Evolutionary conservation across 352 stramenopile species (phyloP).

Genomic region (Thalassiosira oceanica): DNA sequence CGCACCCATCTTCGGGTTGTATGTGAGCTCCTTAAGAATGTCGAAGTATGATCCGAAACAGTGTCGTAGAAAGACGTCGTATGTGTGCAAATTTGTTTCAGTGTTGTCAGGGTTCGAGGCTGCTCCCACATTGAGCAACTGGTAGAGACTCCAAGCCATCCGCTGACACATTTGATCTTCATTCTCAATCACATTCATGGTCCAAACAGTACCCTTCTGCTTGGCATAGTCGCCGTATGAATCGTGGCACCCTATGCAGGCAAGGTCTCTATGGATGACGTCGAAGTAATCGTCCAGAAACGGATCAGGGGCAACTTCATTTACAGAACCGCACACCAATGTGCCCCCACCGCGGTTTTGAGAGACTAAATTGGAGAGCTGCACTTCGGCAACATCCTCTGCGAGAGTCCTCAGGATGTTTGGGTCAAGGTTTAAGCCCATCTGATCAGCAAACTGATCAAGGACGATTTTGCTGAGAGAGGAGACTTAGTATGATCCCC

Average conservation of each 20-base stretch:
- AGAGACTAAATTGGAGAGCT: slow-evolving; percentile 8
- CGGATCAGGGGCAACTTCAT: slow-evolving; percentile 41
- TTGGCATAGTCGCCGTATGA: slow-evolving; percentile 4
- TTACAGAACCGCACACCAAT: slow-evolving; percentile 40
- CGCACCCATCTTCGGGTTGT: not conserved
- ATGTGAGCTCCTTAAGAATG: slow-evolving; percentile 58
- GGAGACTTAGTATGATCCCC: too few species aligned
- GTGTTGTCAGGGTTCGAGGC: slow-evolving; percentile 32
- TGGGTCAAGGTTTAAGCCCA: slow-evolving; percentile 32
- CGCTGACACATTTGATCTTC: slow-evolving; percentile 55
- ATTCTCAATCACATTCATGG: slow-evolving; percentile 22
- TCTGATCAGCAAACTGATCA: slow-evolving; percentile 41
- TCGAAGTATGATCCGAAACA: slow-evolving; percentile 74
- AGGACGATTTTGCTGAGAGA: slow-evolving; percentile 44
- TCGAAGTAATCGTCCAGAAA: slow-evolving; percentile 21
- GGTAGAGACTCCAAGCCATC: slow-evolving; percentile 31
- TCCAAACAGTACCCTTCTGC: slow-evolving; percentile 52
- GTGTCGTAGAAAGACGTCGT: slow-evolving; percentile 74
- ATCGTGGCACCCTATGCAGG: slow-evolving; percentile 5
- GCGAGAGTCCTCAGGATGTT: slow-evolving; percentile 10
- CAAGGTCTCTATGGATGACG: not conserved
- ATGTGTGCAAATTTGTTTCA: slow-evolving; percentile 58
- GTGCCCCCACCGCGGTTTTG: slow-evolving; percentile 2
- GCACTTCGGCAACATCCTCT: not conserved
- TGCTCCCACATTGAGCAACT: slow-evolving; percentile 19